Evolutionary conservation across 805 yeast species (phyloP).

Genomic region (Myxozyma sirexii): DNA sequence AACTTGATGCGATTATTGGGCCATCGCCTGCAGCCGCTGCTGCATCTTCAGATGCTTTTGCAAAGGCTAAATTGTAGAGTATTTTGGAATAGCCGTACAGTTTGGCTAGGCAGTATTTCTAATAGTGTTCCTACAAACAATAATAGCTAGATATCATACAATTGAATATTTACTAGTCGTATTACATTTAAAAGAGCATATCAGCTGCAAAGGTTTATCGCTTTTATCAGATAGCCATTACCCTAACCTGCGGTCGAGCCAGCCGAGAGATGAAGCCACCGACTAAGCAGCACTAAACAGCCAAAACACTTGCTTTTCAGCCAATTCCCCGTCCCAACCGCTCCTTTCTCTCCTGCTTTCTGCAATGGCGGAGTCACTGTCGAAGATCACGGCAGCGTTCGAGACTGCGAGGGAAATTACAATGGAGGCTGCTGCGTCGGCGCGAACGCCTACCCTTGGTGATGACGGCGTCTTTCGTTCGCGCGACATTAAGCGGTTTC

Average conservation of each 20-base stretch:
- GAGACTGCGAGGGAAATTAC: conserved; percentile 81
- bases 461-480: conserved; percentile 66
- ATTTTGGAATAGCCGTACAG: background rate
- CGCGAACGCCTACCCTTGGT: conserved; percentile 56
- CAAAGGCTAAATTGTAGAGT: conserved; percentile 12
- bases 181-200: too few relatives aligned
- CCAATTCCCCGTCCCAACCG: background rate
- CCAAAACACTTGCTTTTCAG: background rate
- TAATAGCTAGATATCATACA: too few relatives aligned
- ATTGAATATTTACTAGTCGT: too few relatives aligned
- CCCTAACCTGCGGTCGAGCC: background rate
- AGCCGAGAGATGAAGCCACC: background rate
- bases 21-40: conserved; percentile 17
- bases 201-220: background rate
- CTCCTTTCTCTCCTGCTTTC: background rate
- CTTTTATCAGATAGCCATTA: background rate
- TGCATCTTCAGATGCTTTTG: background rate
- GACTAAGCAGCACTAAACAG: background rate
- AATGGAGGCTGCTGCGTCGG: conserved; percentile 80
- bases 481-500: conserved; percentile 62
- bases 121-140: too few relatives aligned
- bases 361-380: conserved; percentile 58
- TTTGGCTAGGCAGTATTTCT: too few relatives aligned
- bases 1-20: conserved; percentile 20
- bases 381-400: conserved; percentile 67